Conservation (phyloP, 345 rosid species). For the Citrus reticulata region DNA sequence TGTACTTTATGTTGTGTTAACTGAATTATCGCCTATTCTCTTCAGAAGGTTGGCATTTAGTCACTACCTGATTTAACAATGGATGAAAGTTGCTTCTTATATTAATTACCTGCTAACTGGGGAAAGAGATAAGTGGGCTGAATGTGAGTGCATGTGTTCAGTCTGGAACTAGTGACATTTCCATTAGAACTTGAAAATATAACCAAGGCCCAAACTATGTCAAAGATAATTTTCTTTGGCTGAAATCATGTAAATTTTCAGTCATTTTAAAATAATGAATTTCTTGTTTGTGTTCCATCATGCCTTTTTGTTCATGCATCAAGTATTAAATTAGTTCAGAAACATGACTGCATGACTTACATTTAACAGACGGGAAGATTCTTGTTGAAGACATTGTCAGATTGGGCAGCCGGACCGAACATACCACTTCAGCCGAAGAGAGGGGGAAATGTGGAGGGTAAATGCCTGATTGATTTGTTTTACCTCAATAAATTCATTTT, state of each 20-base stretch:
- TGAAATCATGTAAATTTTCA: background rate
- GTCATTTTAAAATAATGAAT: background rate
- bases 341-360: background rate
- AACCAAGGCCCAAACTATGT: background rate
- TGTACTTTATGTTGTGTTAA: background rate
- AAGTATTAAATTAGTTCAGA: background rate
- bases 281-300: background rate
- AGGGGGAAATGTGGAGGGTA: constrained; percentile 13
- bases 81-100: background rate
- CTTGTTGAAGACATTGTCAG: constrained; percentile 91
- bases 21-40: background rate
- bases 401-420: constrained; percentile 68
- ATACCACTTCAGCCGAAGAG: constrained; percentile 40
- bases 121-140: background rate
- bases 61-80: no score
- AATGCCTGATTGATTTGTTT: background rate
- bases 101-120: background rate
- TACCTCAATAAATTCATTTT: background rate
- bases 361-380: constrained; percentile 76
- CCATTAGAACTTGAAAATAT: background rate
- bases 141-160: background rate
- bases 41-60: background rate
- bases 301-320: background rate
- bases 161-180: background rate
- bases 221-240: no score